Conservation (phyloP, 75 land plant genomes). For the Larix kaempferi region DNA sequence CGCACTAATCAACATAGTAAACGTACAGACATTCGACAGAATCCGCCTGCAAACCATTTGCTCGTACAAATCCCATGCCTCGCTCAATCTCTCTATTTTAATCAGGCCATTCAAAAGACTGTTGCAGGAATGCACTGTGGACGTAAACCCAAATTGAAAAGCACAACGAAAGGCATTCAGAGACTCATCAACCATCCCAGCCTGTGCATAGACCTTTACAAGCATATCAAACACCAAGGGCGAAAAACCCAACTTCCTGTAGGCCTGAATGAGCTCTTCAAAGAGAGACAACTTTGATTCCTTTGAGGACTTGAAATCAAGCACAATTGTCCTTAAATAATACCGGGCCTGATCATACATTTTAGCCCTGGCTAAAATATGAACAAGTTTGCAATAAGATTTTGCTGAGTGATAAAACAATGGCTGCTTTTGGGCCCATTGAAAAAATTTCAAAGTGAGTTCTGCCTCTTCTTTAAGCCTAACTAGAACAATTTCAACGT, state of each 20-base stretch:
- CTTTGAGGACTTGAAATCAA: not conserved
- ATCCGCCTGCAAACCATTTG: constrained; percentile 42
- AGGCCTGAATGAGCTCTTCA: constrained; percentile 36
- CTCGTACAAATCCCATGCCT: constrained; percentile 35
- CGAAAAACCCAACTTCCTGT: constrained; percentile 43
- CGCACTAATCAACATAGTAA: constrained; percentile 54
- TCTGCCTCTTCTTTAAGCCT: constrained; percentile 32
- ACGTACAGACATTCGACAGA: constrained; percentile 53
- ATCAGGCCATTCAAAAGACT: constrained; percentile 49
- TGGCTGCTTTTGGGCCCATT: constrained; percentile 26
- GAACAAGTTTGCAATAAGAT: constrained; percentile 41
- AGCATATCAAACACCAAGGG: constrained; percentile 61
- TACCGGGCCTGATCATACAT: constrained; percentile 34
- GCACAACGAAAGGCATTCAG: constrained; percentile 56
- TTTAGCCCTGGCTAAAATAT: constrained; percentile 45
- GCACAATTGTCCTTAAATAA: constrained; percentile 24
- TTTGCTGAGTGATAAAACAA: constrained; percentile 25
- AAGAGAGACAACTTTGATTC: constrained; percentile 10
- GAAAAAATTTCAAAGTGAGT: constrained; percentile 36
- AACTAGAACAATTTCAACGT: constrained; percentile 32
- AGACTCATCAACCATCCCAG: constrained; percentile 34
- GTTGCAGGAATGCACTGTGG: constrained; percentile 49
- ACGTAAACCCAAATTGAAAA: constrained; percentile 25
- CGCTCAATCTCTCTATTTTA: constrained; percentile 12
- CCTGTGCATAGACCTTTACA: constrained; percentile 43